Evolutionary conservation across 1,284 basidiomycete genomes (phyloP), one percentile per base, ranked within the genome.

Genomic region (Anthracocystis panici-leucophaei): DNA sequence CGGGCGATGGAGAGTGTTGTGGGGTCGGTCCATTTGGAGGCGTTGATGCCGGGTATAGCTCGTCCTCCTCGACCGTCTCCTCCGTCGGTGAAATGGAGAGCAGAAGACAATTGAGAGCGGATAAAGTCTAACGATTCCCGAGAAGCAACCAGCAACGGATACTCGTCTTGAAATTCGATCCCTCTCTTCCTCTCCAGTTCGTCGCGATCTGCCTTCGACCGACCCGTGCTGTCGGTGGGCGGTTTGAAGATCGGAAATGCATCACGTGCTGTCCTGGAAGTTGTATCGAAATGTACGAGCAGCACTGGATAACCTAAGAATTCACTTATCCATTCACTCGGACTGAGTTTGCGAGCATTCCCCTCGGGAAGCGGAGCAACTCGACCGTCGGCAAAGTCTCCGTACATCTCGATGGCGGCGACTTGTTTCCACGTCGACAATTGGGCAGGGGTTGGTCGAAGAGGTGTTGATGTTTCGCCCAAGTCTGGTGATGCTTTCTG

Each of bases 101-200:
- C 74, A 8, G 71, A 45, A 1, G 25, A 6, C 8, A 82, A 61
- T 38, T 77, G 77, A 3, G 35, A 40, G 14, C 72, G 57, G 2
- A 82, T 55, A 9, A 35, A 73, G 1, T 42, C 40, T 2, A 82
- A 60, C 11, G 65, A 70, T 49, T 77, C 78, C 5, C 42, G 27
- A 14, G 73, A 78, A 6, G 80, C 63, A 18, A 82, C 59, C 4
- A 80, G 65, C 0, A 82, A 69, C 3, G 80, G 80, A 48, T 82
- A 82, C 33, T 78, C 76, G 53, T 82, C 78, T 41, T 79, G 77
- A 33, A 80, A 82, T 41, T 80, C 78, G 33, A 82, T 66, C 0
- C 73, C 73, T 12, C 70, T 63, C 29, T 56, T 62, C 3, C 66
- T 57, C 12, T 70, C 14, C 14, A 81, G 38, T 51, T 74, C 74